phyloP scores from a whole-genome alignment of 2,329 filamentous ascomycete genomes.

The Hansfordia pulvinata region DNA sequence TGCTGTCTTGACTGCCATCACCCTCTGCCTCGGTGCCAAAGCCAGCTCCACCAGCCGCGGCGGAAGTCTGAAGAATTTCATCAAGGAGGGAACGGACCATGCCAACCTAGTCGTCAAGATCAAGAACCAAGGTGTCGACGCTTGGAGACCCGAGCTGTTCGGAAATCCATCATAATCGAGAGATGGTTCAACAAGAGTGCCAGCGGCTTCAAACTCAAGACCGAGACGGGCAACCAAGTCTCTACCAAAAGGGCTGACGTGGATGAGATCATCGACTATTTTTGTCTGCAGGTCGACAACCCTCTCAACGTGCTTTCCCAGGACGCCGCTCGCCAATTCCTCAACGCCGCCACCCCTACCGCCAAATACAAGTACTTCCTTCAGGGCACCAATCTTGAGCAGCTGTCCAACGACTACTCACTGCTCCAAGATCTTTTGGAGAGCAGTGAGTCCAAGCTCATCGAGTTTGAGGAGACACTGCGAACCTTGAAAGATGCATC shows the following conservation, averaged over 20 bases:
- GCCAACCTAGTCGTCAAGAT: conserved; percentile 70
- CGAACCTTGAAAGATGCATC: conserved; percentile 39
- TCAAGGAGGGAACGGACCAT: conserved; percentile 76
- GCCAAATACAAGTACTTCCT: conserved; percentile 97
- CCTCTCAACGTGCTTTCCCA: conserved; percentile 93
- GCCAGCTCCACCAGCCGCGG: conserved; percentile 87
- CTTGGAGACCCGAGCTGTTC: conserved; percentile 71
- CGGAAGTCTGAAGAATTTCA: conserved; percentile 75
- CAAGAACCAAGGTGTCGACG: conserved; percentile 78
- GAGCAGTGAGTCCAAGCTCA: conserved; percentile 50
- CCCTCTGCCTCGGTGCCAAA: conserved; percentile 88
- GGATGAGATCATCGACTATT: conserved; percentile 88
- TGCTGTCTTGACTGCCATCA: conserved; percentile 84
- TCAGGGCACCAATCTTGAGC: conserved; percentile 84
- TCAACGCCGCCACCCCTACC: conserved; percentile 67
- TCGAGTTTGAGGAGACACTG: conserved; percentile 49
- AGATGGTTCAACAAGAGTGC: conserved; percentile 64
- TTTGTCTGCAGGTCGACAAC: conserved; percentile 88
- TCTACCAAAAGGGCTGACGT: conserved; percentile 78
- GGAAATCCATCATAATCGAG: conserved; percentile 83
- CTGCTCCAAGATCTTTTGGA: conserved; percentile 71
- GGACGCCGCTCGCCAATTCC: conserved; percentile 85
- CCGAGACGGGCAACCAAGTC: conserved; percentile 51
- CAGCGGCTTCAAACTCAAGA: conserved; percentile 82
- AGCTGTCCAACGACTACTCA: conserved; percentile 82